Evolutionary conservation across 2,329 filamentous ascomycete genomes (phyloP), one percentile per base, ranked within the genome.

Genomic region (Fusarium longipes): DNA sequence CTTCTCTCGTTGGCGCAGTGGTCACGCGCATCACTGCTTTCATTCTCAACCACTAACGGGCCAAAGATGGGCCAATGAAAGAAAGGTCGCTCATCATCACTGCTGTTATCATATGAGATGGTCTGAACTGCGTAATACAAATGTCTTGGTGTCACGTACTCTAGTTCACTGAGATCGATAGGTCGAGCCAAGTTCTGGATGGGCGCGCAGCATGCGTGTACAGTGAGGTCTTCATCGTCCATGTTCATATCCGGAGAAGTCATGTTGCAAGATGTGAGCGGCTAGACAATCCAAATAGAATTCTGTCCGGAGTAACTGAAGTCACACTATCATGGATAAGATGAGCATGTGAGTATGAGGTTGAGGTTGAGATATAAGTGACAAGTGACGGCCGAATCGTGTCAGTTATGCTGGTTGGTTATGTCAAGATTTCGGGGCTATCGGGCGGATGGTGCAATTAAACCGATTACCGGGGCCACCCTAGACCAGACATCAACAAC

Each of bases 1-100:
- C 86, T 93, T 77, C 91, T 82, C 78, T 94, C 91, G 65, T 93
- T 93, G 45, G 91, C 91, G 74, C 91, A 92, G 77, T 93, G 91
- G 69, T 94, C 91, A 50, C 91, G 82, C 54, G 91, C 91, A 75
- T 93, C 91, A 54, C 89, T 92, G 64, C 85, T 86, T 65, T 89
- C 86, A 70, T 94, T 94, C 68, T 91, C 87, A 76, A 94, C 92
- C 12, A 94, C 81, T 38, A 94, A 77, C 1, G 90, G 86, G 0
- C 89, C 90, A 36, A 91, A 79, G 38, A 89, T 77, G 0, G 91
- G 91, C 74, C 85, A 70, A 39, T 67, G 58, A 35, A 67, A 55
- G 50, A 71, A 54, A 9, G 57, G 65, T 22, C 38, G 48, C 8
- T 24, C 30, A 6, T 35, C 44, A 24, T 61, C 63, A 10, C 55